These are phyloP conservation scores for Colletotrichum tamarilloi DNA, from an alignment of 2,329 filamentous ascomycete genomes.

Conservation along the genomic window DNA sequence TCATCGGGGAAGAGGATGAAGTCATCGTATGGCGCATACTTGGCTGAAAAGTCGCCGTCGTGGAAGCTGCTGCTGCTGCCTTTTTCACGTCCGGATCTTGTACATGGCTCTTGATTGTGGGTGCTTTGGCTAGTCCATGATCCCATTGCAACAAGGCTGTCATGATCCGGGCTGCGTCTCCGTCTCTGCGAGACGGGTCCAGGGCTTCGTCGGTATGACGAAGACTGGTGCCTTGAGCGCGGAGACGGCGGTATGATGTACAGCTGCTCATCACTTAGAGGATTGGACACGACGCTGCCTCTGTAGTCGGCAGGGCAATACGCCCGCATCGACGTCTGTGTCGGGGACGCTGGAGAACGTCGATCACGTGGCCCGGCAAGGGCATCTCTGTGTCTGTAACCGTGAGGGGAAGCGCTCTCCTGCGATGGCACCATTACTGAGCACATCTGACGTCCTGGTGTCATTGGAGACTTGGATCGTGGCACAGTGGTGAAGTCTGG, in stretches of 20 bases:
- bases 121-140: slow-evolving; percentile 10
- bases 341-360: not conserved
- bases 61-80: not conserved
- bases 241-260: not conserved
- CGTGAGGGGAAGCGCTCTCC: slow-evolving; percentile 9
- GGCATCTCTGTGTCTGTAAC: not conserved
- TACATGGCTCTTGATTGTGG: not conserved
- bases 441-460: not conserved
- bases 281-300: not conserved
- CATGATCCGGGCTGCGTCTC: not conserved
- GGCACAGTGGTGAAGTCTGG: not conserved
- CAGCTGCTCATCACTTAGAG: not conserved
- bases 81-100: not conserved
- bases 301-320: not conserved
- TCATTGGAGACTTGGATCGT: not conserved
- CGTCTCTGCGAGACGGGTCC: not conserved
- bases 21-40: slow-evolving; percentile 2
- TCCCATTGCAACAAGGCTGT: slow-evolving; percentile 20
- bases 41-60: not conserved
- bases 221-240: not conserved
- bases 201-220: not conserved
- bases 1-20: slow-evolving; percentile 21
- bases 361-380: not conserved
- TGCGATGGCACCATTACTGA: not conserved
- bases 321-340: not conserved